phyloP scores from a whole-genome alignment of 768 basidiomycete genomes.

The Phanerochaete sordida region DNA sequence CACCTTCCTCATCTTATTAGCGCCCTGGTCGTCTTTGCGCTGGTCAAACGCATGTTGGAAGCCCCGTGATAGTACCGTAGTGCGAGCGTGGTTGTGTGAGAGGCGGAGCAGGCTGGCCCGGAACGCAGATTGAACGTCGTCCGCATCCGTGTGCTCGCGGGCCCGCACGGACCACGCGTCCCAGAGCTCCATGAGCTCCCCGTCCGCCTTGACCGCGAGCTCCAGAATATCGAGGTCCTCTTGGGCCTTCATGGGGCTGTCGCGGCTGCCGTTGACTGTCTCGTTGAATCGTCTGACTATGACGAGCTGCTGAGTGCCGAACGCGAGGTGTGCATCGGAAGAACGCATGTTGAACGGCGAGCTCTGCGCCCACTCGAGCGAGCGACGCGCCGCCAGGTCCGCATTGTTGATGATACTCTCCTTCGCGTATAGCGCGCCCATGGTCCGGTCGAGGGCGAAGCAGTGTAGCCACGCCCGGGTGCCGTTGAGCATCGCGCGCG shows the following conservation, averaged over 20 bases:
- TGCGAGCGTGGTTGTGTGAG: conserved; percentile 29
- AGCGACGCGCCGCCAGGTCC: conserved; percentile 73
- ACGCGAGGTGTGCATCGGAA: conserved; percentile 77
- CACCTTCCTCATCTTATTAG: conserved; percentile 24
- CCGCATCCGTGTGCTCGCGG: conserved; percentile 45
- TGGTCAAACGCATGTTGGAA: conserved; percentile 33
- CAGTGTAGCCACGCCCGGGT: conserved; percentile 89
- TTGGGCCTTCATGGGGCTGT: conserved; percentile 29
- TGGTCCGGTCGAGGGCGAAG: conserved; percentile 86
- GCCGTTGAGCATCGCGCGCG: conserved; percentile 84
- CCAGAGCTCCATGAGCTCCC: conserved; percentile 52
- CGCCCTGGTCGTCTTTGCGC: conserved; percentile 28
- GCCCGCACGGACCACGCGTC: conserved; percentile 50
- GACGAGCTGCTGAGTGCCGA: conserved; percentile 70
- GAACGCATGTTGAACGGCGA: conserved; percentile 64
- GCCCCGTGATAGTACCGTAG: conserved; percentile 36
- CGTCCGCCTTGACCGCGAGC: conserved; percentile 64
- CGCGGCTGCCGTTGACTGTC: conserved; percentile 68
- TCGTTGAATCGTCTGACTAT: conserved; percentile 57
- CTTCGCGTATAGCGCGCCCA: conserved; percentile 85
- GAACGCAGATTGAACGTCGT: conserved; percentile 44
- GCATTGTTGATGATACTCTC: conserved; percentile 70
- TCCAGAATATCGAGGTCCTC: conserved; percentile 49
- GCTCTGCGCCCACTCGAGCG: conserved; percentile 63
- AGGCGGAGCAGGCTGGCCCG: conserved; percentile 18